These are phyloP conservation scores for Xylariaceae sp. DNA, from an alignment of 2,329 filamentous ascomycete species.

Conservation along the genomic window DNA sequence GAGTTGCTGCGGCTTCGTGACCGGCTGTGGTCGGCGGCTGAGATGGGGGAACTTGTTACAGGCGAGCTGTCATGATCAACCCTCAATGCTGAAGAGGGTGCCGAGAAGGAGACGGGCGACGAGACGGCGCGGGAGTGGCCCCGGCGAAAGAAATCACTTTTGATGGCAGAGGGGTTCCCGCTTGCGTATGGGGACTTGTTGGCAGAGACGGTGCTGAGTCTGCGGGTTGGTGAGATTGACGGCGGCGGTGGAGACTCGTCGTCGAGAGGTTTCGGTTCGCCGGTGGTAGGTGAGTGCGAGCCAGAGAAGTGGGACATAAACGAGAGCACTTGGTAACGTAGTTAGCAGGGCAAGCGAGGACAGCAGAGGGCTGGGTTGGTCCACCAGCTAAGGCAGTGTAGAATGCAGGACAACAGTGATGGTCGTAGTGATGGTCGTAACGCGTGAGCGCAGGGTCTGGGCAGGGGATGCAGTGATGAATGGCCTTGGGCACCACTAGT, in stretches of 20 bases:
- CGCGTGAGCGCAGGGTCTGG: too few species aligned
- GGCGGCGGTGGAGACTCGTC: conserved; percentile 23
- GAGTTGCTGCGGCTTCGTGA: conserved; percentile 51
- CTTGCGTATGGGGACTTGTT: conserved; percentile 11
- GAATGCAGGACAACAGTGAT: too few species aligned
- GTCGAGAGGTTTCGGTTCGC: conserved; percentile 34
- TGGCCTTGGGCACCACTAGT: too few species aligned
- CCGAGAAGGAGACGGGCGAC: conserved; percentile 25
- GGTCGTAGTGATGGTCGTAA: too few species aligned
- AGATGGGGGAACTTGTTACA: conserved; percentile 39
- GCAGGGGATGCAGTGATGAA: too few species aligned
- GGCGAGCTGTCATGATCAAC: conserved; percentile 40
- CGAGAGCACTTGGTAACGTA: conserved; percentile 63
- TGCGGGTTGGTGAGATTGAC: conserved; percentile 22
- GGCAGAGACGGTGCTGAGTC: conserved; percentile 12
- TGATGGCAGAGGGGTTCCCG: conserved; percentile 15
- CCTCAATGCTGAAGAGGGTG: conserved; percentile 26
- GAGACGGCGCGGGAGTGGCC: conserved; percentile 25
- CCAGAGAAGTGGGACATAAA: conserved; percentile 81
- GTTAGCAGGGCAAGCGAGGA: too few species aligned
- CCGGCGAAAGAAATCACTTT: conserved; percentile 24
- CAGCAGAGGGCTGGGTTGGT: too few species aligned
- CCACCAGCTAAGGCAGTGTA: too few species aligned
- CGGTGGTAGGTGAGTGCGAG: conserved; percentile 38
- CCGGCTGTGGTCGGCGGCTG: conserved; percentile 25